Evolutionary conservation across 1,284 basidiomycete species (phyloP).

Genomic region (Omphalotus olearius): DNA sequence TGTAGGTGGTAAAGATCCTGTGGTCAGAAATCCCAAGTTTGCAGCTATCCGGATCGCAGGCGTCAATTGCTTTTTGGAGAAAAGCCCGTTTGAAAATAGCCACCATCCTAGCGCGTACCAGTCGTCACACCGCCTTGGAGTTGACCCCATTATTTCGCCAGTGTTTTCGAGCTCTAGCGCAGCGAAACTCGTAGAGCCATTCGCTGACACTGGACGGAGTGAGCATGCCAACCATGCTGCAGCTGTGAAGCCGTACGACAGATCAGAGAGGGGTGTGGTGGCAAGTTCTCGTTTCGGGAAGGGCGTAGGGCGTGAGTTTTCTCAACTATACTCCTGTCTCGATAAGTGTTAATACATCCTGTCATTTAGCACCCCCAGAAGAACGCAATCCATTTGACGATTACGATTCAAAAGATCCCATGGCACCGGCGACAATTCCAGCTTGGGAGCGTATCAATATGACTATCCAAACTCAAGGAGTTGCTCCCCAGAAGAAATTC

Average conservation of each 20-base stretch:
- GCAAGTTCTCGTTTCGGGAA: neutral
- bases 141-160: neutral
- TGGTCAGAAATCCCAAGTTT: conserved; percentile 2
- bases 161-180: neutral
- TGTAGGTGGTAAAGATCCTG: too few species aligned
- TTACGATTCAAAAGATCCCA: neutral
- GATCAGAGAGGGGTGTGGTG: too few species aligned
- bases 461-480: neutral
- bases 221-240: too few species aligned
- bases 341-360: neutral
- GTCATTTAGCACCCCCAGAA: neutral
- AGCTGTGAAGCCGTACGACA: too few species aligned
- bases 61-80: neutral
- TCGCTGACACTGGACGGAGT: too few species aligned
- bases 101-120: conserved; percentile 1
- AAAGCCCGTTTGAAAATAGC: conserved; percentile 5
- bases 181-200: neutral
- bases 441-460: neutral
- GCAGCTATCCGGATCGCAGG: neutral
- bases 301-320: neutral
- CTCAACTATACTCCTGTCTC: neutral
- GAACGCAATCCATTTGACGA: neutral
- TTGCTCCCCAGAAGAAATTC: neutral
- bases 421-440: neutral
- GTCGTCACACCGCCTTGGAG: neutral